Conservation (phyloP, 2,329 filamentous ascomycete species). For the Clonostachys rosea region DNA sequence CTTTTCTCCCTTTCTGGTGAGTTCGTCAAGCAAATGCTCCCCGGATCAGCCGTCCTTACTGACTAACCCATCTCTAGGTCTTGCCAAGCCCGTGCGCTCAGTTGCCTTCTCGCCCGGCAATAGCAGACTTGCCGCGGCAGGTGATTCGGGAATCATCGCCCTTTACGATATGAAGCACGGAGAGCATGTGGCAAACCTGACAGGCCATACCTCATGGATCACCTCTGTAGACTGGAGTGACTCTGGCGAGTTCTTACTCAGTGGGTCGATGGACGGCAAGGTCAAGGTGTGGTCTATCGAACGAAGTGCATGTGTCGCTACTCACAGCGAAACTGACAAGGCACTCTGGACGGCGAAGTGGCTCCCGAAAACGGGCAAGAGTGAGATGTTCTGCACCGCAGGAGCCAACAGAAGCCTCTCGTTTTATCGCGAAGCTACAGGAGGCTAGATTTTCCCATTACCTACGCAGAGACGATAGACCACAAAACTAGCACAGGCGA, state of each 20-base stretch:
- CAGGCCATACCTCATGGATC: slow-evolving; percentile 81
- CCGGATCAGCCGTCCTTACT: not conserved
- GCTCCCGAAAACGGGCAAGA: slow-evolving; percentile 68
- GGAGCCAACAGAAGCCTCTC: slow-evolving; percentile 72
- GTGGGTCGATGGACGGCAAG: slow-evolving; percentile 86
- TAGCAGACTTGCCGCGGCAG: slow-evolving; percentile 81
- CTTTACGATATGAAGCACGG: slow-evolving; percentile 91
- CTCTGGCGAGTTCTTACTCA: slow-evolving; percentile 87
- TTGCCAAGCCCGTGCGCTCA: slow-evolving; percentile 80
- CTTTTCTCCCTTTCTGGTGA: slow-evolving; percentile 78
- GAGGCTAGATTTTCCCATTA: slow-evolving; percentile 31
- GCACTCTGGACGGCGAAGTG: slow-evolving; percentile 80
- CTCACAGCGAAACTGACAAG: slow-evolving; percentile 86
- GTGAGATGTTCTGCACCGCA: slow-evolving; percentile 72
- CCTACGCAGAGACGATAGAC: not conserved
- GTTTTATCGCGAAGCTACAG: slow-evolving; percentile 82
- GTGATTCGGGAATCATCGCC: slow-evolving; percentile 83
- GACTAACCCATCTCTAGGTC: slow-evolving; percentile 42
- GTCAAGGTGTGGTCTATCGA: slow-evolving; percentile 96
- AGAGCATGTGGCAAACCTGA: slow-evolving; percentile 83
- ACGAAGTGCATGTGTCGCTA: slow-evolving; percentile 78
- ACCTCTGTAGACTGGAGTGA: slow-evolving; percentile 89
- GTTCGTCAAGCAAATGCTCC: slow-evolving; percentile 10
- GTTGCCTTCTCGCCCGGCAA: slow-evolving; percentile 85
- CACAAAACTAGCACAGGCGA: not conserved